These are phyloP conservation scores for Leishmania aethiopica DNA, from an alignment of 208 protist species.

Conservation along the genomic window DNA sequence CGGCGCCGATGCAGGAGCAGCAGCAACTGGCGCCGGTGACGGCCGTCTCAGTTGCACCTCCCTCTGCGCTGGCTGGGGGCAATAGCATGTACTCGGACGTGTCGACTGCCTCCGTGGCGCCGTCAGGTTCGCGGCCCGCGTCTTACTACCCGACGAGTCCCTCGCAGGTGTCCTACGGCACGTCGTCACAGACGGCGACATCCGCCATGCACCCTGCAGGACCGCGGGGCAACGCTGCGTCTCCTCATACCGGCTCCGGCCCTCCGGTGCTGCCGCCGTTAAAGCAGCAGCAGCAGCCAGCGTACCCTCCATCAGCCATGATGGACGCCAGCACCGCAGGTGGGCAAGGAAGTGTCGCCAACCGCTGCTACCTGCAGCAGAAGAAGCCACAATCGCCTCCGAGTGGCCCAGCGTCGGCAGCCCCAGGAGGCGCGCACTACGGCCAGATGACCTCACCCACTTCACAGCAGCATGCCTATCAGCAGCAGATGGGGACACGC, in stretches of 20 bases:
- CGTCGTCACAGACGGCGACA: background rate
- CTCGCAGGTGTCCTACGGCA: background rate
- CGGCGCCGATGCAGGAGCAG: background rate
- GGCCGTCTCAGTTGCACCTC: background rate
- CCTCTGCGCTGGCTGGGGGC: background rate
- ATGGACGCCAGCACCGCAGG: background rate
- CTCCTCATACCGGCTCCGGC: background rate
- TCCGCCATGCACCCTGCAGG: background rate
- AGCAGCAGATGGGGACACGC: background rate
- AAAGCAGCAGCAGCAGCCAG: background rate
- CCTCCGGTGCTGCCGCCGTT: background rate
- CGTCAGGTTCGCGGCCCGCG: background rate
- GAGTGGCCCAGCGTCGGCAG: background rate
- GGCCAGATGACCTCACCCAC: background rate
- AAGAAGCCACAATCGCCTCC: background rate
- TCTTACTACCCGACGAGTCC: background rate
- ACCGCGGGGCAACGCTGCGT: background rate
- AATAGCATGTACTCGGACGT: background rate
- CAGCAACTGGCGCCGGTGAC: constrained; percentile 4
- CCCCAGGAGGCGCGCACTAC: background rate
- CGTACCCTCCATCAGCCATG: background rate
- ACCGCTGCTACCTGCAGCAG: background rate
- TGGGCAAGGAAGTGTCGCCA: constrained; percentile 1
- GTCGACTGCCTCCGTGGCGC: background rate
- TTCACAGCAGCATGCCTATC: background rate